These are phyloP conservation scores for Letharia columbiana DNA, from an alignment of 495 filamentous ascomycete species.

Conservation along the genomic window DNA sequence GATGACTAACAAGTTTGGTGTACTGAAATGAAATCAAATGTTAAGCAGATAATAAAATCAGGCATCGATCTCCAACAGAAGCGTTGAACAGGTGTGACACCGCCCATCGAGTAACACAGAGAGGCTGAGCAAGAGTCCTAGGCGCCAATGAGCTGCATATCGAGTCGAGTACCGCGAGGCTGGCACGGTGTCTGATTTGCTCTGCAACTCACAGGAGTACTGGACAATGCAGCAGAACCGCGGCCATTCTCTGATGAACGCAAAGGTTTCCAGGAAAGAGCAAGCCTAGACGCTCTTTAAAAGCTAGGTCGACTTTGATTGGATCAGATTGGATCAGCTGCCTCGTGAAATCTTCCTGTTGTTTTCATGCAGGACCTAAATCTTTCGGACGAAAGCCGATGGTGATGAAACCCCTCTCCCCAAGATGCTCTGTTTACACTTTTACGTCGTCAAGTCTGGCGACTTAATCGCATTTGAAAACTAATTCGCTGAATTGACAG, in stretches of 20 bases:
- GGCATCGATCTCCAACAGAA: neutral
- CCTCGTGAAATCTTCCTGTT: neutral
- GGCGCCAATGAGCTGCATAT: neutral
- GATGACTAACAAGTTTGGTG: neutral
- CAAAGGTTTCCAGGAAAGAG: neutral
- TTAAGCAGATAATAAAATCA: too few relatives aligned
- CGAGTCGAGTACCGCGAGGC: neutral
- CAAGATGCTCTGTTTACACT: neutral
- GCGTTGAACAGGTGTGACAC: neutral
- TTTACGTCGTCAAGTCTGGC: neutral
- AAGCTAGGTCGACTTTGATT: neutral
- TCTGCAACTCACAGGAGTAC: neutral
- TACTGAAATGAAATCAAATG: neutral
- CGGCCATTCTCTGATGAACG: neutral
- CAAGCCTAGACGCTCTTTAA: neutral
- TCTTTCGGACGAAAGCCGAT: neutral
- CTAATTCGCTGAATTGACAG: neutral
- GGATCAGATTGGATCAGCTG: neutral
- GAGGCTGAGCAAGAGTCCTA: neutral
- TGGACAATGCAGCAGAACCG: neutral
- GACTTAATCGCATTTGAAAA: neutral
- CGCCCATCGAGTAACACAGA: neutral
- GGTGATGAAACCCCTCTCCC: neutral
- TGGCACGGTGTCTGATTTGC: neutral
- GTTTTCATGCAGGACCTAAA: neutral